These are phyloP conservation scores for Copromyces sp. DNA, from an alignment of 495 filamentous ascomycete species.

Conservation along the genomic window DNA sequence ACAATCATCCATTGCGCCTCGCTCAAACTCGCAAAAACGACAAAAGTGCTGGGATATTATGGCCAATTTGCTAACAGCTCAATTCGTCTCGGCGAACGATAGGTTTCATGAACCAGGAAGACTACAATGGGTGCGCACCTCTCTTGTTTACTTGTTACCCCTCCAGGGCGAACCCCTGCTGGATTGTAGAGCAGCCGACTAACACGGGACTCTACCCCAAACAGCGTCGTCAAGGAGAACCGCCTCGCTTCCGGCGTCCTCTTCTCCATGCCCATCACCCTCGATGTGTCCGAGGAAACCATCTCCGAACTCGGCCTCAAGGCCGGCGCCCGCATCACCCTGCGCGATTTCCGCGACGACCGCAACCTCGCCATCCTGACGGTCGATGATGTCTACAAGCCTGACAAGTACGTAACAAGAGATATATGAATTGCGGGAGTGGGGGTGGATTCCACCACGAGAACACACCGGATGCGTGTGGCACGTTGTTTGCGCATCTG, in stretches of 20 bases:
- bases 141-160: neutral
- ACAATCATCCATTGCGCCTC: neutral
- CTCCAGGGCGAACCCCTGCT: neutral
- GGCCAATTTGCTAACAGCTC: neutral
- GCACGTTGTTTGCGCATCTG: slow-evolving; percentile 19
- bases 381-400: slow-evolving; percentile 90
- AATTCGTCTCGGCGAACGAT: slow-evolving; percentile 16
- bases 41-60: neutral
- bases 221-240: slow-evolving; percentile 75
- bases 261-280: slow-evolving; percentile 94
- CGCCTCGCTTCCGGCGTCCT: slow-evolving; percentile 82
- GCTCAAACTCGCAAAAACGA: neutral
- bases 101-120: slow-evolving; percentile 96
- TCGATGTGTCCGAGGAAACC: slow-evolving; percentile 66
- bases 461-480: slow-evolving; percentile 26
- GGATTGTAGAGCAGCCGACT: neutral
- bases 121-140: slow-evolving; percentile 74
- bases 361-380: slow-evolving; percentile 91
- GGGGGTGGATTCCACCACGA: slow-evolving; percentile 1
- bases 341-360: slow-evolving; percentile 94
- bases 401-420: slow-evolving; percentile 68
- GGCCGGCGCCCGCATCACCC: slow-evolving; percentile 68
- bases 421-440: slow-evolving; percentile 4
- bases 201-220: neutral
- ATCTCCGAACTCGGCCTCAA: slow-evolving; percentile 66